phyloP scores from a whole-genome alignment of 2,329 filamentous ascomycete genomes.

The Thielaviopsis ethacetica region DNA sequence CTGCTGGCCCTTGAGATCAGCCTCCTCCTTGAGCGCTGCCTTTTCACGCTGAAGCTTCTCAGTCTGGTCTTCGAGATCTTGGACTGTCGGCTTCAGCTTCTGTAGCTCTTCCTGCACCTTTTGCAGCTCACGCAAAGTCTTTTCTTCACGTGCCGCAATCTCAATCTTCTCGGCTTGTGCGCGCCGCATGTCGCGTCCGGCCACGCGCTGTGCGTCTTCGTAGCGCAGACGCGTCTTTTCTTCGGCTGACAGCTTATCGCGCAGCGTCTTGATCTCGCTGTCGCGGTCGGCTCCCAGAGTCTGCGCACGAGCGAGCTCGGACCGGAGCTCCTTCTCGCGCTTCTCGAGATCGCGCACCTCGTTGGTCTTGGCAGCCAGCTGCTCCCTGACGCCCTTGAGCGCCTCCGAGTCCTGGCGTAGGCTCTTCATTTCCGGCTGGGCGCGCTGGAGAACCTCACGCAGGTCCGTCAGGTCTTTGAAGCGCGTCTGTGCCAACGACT shows the following conservation, averaged over 20 bases:
- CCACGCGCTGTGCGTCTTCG: slow-evolving; percentile 61
- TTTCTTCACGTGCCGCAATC: slow-evolving; percentile 56
- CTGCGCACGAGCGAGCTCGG: slow-evolving; percentile 54
- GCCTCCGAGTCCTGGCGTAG: slow-evolving; percentile 62
- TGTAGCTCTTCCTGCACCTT: slow-evolving; percentile 56
- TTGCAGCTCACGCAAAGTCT: slow-evolving; percentile 50
- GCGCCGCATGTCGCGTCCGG: slow-evolving; percentile 61
- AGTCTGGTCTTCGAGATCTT: slow-evolving; percentile 58
- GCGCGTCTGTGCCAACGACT: slow-evolving; percentile 70
- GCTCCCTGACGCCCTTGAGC: slow-evolving; percentile 59
- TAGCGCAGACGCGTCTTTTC: slow-evolving; percentile 53
- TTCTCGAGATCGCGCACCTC: slow-evolving; percentile 66
- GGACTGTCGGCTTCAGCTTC: slow-evolving; percentile 44
- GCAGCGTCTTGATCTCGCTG: slow-evolving; percentile 57
- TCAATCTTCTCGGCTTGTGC: slow-evolving; percentile 69
- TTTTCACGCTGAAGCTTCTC: slow-evolving; percentile 53
- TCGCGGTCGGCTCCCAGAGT: slow-evolving; percentile 59
- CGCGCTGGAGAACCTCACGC: slow-evolving; percentile 62
- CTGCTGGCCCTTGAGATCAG: slow-evolving; percentile 69
- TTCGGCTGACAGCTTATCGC: slow-evolving; percentile 64
- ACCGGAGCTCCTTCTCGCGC: slow-evolving; percentile 64
- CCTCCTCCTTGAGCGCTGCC: slow-evolving; percentile 55
- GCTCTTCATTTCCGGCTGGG: slow-evolving; percentile 69
- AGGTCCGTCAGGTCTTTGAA: slow-evolving; percentile 80
- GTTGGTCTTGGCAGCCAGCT: slow-evolving; percentile 39